Evolutionary conservation across 108 stramenopile genomes (phyloP).

Genomic region (Parmales sp.): DNA sequence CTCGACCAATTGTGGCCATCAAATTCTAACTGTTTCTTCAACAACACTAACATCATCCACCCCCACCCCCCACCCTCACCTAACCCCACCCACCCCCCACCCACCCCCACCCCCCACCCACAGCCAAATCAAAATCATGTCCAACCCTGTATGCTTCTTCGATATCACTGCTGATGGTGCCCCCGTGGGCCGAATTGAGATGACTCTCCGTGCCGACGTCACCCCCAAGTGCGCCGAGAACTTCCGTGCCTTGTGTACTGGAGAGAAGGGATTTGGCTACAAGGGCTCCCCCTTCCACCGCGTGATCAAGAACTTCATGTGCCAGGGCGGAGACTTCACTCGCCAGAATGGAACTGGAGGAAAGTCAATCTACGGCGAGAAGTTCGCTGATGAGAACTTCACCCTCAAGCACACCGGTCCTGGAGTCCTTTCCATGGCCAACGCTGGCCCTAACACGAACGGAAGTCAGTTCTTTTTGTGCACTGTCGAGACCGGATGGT

Average conservation of each 20-base stretch:
- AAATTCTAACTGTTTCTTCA: no score
- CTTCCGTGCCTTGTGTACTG: conserved; percentile 92
- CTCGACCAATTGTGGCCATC: no score
- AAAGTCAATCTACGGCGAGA: conserved; percentile 31
- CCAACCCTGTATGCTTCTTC: conserved; percentile 58
- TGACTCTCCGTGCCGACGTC: conserved; percentile 92
- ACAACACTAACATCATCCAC: no score
- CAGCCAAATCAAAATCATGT: background rate
- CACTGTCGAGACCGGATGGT: conserved; percentile 80
- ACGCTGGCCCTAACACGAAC: conserved; percentile 80
- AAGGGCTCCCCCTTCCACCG: conserved; percentile 83
- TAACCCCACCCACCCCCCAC: no score
- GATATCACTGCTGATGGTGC: conserved; percentile 86
- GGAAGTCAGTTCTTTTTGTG: conserved; percentile 94
- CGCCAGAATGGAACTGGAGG: conserved; percentile 84
- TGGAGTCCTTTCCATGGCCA: conserved; percentile 64
- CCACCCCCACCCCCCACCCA: no score
- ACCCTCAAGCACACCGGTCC: conserved; percentile 44
- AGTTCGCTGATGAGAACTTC: conserved; percentile 93
- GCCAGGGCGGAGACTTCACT: conserved; percentile 92
- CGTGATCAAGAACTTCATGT: conserved; percentile 42
- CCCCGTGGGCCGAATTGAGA: conserved; percentile 72
- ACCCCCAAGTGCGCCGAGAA: conserved; percentile 91
- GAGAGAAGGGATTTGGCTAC: conserved; percentile 84
- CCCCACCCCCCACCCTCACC: no score